Conservation (phyloP, 1,284 basidiomycete genomes). For the Cystobasidiaceae sp. region DNA sequence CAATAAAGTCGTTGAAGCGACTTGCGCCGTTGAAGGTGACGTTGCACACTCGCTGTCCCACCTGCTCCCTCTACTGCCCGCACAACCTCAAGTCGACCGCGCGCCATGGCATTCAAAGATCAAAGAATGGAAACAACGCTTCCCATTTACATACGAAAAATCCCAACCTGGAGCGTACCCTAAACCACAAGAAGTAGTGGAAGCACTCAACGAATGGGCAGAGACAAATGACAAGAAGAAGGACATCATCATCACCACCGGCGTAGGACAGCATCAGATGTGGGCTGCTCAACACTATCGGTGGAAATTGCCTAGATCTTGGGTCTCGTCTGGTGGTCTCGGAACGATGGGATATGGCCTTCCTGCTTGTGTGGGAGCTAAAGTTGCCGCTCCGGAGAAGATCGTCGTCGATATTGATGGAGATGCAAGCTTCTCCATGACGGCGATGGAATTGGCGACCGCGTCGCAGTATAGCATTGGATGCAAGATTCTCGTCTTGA, state of each 20-base stretch:
- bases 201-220: constrained; percentile 69
- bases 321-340: constrained; percentile 95
- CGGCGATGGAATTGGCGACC: constrained; percentile 95
- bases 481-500: constrained; percentile 64
- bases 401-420: constrained; percentile 94
- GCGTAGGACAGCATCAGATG: constrained; percentile 99
- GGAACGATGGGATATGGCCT: constrained; percentile 81
- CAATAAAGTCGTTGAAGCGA: constrained; percentile 96
- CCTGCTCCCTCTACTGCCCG: constrained; percentile 70
- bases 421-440: constrained; percentile 74
- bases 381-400: constrained; percentile 90
- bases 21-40: constrained; percentile 89
- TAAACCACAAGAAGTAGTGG: constrained; percentile 96
- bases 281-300: constrained; percentile 95
- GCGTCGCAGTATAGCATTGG: constrained; percentile 87
- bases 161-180: constrained; percentile 61
- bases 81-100: constrained; percentile 52
- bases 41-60: constrained; percentile 75
- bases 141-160: constrained; percentile 83
- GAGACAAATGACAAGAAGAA: constrained; percentile 71
- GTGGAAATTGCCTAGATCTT: constrained; percentile 78
- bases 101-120: constrained; percentile 78
- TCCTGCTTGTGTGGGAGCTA: constrained; percentile 81
- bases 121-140: constrained; percentile 75
- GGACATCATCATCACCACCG: constrained; percentile 81